Percentiles rank a stretch among this genome's conserved stretches.
Conservation (phyloP, 2,329 filamentous ascomycete species). For the Anthostomella pinea region DNA sequence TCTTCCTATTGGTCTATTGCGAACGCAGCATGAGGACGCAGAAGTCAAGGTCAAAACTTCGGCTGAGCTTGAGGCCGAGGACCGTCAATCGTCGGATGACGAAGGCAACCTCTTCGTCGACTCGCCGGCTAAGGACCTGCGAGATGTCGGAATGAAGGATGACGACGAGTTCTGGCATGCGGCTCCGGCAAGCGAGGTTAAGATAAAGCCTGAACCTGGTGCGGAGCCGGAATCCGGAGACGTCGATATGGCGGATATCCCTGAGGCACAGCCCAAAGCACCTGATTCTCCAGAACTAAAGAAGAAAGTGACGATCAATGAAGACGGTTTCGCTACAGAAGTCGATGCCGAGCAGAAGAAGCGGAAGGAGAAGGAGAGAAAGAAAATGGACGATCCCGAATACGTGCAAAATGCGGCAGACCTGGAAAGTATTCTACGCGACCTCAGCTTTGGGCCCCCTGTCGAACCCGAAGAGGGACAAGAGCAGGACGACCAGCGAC, state of each 20-base stretch:
- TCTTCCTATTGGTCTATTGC: constrained; percentile 56
- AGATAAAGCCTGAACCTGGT: constrained; percentile 45
- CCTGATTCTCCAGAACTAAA: constrained; percentile 33
- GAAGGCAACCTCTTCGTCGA: constrained; percentile 48
- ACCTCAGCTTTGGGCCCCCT: constrained; percentile 30
- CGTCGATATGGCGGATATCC: constrained; percentile 42
- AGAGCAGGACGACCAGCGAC: constrained; percentile 45
- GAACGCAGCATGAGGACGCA: constrained; percentile 52
- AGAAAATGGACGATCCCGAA: constrained; percentile 30
- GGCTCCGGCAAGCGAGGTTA: constrained; percentile 31
- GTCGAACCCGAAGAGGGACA: constrained; percentile 19
- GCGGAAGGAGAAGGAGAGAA: constrained; percentile 30
- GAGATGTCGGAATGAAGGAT: constrained; percentile 27
- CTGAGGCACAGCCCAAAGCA: constrained; percentile 29
- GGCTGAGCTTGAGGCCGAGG: constrained; percentile 55
- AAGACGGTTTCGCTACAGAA: constrained; percentile 14
- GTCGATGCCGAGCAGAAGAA: constrained; percentile 27
- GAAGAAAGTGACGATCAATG: constrained; percentile 27
- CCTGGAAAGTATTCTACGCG: constrained; percentile 31
- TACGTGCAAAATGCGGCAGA: constrained; percentile 24
- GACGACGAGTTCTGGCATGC: constrained; percentile 44
- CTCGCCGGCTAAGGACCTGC: constrained; percentile 29
- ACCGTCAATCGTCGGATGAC: constrained; percentile 41
- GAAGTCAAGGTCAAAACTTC: constrained; percentile 54
- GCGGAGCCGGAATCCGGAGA: constrained; percentile 36